Percentiles rank a stretch among this genome's conserved stretches.
Evolutionary conservation across 129 eudicot species (phyloP).

Genomic region (Dittrichia graveolens): DNA sequence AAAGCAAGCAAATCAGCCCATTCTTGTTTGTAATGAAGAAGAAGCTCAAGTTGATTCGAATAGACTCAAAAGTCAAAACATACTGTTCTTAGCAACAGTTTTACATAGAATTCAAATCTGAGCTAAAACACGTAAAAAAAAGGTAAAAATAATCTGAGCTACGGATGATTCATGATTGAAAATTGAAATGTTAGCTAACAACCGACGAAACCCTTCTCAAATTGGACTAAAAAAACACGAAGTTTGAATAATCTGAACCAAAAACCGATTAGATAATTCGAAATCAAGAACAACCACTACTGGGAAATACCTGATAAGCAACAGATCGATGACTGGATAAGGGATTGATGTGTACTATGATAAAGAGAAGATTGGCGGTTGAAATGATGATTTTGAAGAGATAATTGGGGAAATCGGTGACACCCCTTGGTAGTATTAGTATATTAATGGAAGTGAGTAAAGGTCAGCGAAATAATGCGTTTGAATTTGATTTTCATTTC

Average conservation of each 20-base stretch:
- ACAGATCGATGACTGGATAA: background rate
- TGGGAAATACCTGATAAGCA: constrained; percentile 27
- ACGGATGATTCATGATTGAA: too few relatives aligned
- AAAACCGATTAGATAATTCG: background rate
- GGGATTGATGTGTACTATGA: background rate
- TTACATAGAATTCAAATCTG: too few relatives aligned
- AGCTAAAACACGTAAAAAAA: background rate
- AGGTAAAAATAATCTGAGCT: too few relatives aligned
- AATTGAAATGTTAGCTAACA: background rate
- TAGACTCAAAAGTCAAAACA: too few relatives aligned
- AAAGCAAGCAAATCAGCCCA: background rate
- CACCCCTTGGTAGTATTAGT: background rate
- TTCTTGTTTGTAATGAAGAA: too few relatives aligned
- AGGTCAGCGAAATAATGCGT: constrained; percentile 34
- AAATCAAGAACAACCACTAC: constrained; percentile 7
- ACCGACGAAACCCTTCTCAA: constrained; percentile 19
- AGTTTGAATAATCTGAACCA: background rate
- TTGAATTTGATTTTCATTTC: constrained; percentile 6
- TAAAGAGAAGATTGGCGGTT: background rate
- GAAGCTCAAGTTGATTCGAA: too few relatives aligned
- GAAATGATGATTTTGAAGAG: constrained; percentile 2
- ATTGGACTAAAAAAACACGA: background rate
- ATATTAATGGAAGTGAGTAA: constrained; percentile 20
- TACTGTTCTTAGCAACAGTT: too few relatives aligned
- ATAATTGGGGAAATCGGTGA: background rate